Percentiles rank a stretch among this genome's conserved stretches.
Conservation (phyloP, 371 early-diverging fungal species). For the Globomyces sp. region DNA sequence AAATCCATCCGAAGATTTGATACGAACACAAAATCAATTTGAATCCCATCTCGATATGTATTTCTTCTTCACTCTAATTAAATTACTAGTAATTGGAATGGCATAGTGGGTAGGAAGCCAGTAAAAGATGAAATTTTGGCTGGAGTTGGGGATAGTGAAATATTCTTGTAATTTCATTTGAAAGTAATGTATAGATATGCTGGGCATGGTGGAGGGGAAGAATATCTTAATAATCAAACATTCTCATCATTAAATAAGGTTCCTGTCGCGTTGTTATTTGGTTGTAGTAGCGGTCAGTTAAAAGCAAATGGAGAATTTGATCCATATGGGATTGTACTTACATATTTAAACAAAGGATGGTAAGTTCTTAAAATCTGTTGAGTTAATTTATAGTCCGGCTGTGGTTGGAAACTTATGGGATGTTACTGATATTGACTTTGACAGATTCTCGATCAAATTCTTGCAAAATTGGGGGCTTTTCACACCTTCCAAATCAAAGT, state of each 20-base stretch:
- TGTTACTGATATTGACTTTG: slow-evolving; percentile 98
- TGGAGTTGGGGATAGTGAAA: neutral
- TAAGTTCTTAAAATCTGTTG: too few relatives aligned
- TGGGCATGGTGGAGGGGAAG: slow-evolving; percentile 97
- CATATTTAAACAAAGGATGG: slow-evolving; percentile 75
- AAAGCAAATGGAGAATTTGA: slow-evolving; percentile 80
- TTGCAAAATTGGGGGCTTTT: slow-evolving; percentile 71
- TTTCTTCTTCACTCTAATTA: neutral
- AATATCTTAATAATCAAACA: slow-evolving; percentile 69
- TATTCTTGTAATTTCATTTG: slow-evolving; percentile 12
- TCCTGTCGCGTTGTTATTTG: slow-evolving; percentile 80
- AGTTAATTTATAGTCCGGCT: slow-evolving; percentile 53
- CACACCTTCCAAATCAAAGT: slow-evolving; percentile 21
- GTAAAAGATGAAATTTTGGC: neutral
- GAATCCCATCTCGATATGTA: slow-evolving; percentile 22
- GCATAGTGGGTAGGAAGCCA: neutral
- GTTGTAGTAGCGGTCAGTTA: slow-evolving; percentile 86
- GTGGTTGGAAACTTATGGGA: slow-evolving; percentile 98
- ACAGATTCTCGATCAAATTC: slow-evolving; percentile 73
- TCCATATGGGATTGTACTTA: slow-evolving; percentile 72
- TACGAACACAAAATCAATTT: slow-evolving; percentile 76
- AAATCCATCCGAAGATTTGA: slow-evolving; percentile 86
- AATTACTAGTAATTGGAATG: neutral
- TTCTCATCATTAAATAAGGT: slow-evolving; percentile 65
- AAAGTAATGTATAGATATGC: slow-evolving; percentile 67